Base-by-base conservation (phyloP, 768 basidiomycete genomes). In the Gymnopilus junonius region DNA sequence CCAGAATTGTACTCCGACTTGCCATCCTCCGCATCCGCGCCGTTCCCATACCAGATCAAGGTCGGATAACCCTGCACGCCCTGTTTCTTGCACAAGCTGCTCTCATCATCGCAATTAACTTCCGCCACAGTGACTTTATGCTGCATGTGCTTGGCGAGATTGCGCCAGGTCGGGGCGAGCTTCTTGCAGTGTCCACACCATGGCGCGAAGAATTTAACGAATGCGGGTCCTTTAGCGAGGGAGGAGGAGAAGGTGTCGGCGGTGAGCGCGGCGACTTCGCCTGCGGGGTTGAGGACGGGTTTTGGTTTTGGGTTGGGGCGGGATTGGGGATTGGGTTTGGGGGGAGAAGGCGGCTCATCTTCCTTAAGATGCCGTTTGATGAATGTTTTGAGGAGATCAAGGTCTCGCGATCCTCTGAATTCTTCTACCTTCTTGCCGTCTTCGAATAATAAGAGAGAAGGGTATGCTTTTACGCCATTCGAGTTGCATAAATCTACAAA, bases 101-200 rank as follows among this genome's bases (percentile, higher is more conserved):
- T 78, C 68, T 95, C 79, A 0, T 80, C 86, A 17, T 98, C 97
- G 70, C 97, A 99, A 71, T 99, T 87, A 14, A 99, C 90, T 64
- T 97, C 88, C 2, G 89, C 95, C 8, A 99, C 78, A 39, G 85
- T 90, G 31, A 96, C 79, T 51, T 87, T 88, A 63, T 82, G 79
- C 67, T 90, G 84, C 83, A 96, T 87, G 21, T 79, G 77, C 53
- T 77, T 75, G 0, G 93, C 96, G 3, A 99, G 84, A 53, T 90
- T 81, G 1, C 78, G 79, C 93, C 95, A 99, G 0, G 80, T 83
- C 55, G 89, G 95, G 0, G 93, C 93, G 1, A 99, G 83, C 71
- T 93, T 93, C 79, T 97, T 96, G 84, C 97, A 99, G 76, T 99
- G 96, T 4, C 93, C 93, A 73, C 96, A 98, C 93, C 96, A 99